Percentiles rank a stretch among this genome's conserved stretches.
These are phyloP conservation scores for Neocatenulostroma microsporum DNA, from an alignment of 2,329 filamentous ascomycete genomes.

Conservation along the genomic window DNA sequence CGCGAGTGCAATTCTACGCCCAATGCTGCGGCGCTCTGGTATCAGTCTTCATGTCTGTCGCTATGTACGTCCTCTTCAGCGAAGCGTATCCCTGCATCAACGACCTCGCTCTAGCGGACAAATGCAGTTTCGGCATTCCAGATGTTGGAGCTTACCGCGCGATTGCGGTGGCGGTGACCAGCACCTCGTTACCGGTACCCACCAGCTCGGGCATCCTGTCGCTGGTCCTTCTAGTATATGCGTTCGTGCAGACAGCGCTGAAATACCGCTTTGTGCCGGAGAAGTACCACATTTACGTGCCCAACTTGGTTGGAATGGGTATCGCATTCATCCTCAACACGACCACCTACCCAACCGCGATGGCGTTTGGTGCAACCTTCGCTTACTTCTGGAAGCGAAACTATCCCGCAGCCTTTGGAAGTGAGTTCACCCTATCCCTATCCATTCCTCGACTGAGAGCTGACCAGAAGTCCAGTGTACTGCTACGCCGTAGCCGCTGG, in stretches of 20 bases:
- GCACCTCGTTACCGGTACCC: constrained; percentile 47
- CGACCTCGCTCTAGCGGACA: constrained; percentile 35
- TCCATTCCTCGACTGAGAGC: no score
- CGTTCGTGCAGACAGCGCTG: constrained; percentile 42
- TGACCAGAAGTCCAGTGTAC: no score
- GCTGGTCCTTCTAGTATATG: constrained; percentile 45
- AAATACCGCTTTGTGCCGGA: constrained; percentile 44
- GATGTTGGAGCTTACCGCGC: constrained; percentile 58
- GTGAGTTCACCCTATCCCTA: no score
- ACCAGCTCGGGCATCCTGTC: constrained; percentile 51
- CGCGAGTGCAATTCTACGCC: constrained; percentile 56
- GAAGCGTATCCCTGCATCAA: constrained; percentile 58
- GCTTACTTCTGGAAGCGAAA: constrained; percentile 38
- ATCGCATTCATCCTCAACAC: constrained; percentile 50
- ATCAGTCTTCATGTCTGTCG: constrained; percentile 55
- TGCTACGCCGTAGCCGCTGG: constrained; percentile 51
- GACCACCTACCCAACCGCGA: constrained; percentile 49
- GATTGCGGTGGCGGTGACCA: constrained; percentile 52
- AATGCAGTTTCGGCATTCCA: constrained; percentile 52
- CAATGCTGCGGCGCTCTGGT: constrained; percentile 55
- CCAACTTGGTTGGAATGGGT: constrained; percentile 52
- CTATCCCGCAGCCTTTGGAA: constrained; percentile 8
- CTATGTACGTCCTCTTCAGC: constrained; percentile 58
- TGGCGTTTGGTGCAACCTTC: constrained; percentile 45
- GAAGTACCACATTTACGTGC: constrained; percentile 45